Evolutionary conservation across 257 asterid species (phyloP).

Genomic region (Verbascum thapsus): DNA sequence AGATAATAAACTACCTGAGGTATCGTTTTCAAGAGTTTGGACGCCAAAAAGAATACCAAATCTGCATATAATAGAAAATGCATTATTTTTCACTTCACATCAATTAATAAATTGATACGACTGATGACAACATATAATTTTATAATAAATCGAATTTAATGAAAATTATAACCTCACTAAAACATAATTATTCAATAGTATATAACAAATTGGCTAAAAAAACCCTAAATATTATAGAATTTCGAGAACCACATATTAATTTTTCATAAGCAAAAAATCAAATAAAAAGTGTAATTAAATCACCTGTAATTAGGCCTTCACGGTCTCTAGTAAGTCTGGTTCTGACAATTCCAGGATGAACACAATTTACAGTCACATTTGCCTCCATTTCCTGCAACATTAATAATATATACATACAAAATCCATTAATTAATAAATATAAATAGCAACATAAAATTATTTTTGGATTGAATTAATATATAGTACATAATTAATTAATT

Average conservation of each 20-base stretch:
- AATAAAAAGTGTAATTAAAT: not conserved
- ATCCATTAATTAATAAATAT: conserved; percentile 5
- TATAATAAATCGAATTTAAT: no score
- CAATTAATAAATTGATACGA: not conserved
- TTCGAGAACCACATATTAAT: no score
- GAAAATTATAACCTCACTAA: no score
- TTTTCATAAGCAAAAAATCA: no score
- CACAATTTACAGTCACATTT: conserved; percentile 85
- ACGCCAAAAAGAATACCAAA: conserved; percentile 82
- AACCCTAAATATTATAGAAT: no score
- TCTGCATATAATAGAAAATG: conserved; percentile 40
- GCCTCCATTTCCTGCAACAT: conserved; percentile 76
- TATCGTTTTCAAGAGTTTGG: conserved; percentile 82
- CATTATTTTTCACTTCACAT: not conserved
- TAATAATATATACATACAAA: no score
- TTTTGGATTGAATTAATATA: conserved; percentile 12
- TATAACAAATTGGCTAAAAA: no score
- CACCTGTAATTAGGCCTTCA: conserved; percentile 86
- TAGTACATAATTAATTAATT: no score
- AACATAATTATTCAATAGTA: no score
- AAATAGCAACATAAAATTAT: conserved; percentile 44
- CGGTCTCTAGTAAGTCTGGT: conserved; percentile 94
- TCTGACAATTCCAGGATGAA: conserved; percentile 95
- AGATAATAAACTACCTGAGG: conserved; percentile 61
- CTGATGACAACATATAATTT: no score